Base-by-base conservation (phyloP, 805 yeast species). In the Metschnikowia dekortorum region DNA sequence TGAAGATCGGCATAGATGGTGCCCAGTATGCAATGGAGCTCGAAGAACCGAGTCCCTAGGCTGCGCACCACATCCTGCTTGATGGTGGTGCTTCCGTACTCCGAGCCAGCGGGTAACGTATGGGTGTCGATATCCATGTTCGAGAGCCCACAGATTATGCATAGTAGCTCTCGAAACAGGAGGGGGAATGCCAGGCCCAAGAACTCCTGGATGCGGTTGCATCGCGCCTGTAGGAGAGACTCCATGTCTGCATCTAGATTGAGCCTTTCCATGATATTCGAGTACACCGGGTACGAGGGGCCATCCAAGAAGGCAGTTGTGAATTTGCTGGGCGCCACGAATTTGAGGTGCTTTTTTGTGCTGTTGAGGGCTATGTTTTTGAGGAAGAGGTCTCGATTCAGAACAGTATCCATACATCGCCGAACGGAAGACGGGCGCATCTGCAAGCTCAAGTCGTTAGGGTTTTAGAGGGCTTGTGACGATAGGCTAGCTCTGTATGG, bases 81-180 rank as follows among this genome's bases (percentile, higher is more conserved):
- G 29, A 46, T 39, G 29, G 38, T 47, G 2, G 49, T 47, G 32
- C 42, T 45, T 26, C 51, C 46, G 33, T 42, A 45, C 33, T 42
- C 36, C 40, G 52, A 38, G 46, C 53, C 53, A 38, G 50, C 46
- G 48, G 54, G 44, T 39, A 38, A 30, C 31, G 49, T 33, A 28
- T 22, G 18, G 31, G 51, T 46, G 31, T 47, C 39, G 4, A 57
- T 46, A 16, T 51, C 50, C 44, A 63, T 51, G 22, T 65, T 60
- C 36, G 70, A 58, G 16, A 61, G 53, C 0, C 75, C 76, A 52
- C 68, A 63, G 6, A 68, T 40, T 2, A 70, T 58, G 32, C 63
- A 49, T 5, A 64, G 33, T 8, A 57, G 60, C 48, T 71, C 75
- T 29, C 56, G 52, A 10, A 61, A 46, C 59, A 53, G 62, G 9